phyloP scores from a whole-genome alignment of 345 rosid species.

The Corchorus capsularis region DNA sequence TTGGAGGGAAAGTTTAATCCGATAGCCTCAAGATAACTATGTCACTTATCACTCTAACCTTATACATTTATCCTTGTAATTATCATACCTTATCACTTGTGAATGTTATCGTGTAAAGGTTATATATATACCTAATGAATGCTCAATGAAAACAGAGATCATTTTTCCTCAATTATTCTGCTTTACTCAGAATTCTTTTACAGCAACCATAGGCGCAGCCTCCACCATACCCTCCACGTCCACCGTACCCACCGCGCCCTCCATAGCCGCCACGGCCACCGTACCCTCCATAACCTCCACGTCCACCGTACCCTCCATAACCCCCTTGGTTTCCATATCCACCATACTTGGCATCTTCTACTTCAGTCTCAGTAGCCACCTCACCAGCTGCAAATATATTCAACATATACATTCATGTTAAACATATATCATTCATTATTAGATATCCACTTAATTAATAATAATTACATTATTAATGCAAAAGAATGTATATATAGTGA shows the following conservation, averaged over 20 bases:
- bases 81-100: no score
- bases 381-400: conserved; percentile 11
- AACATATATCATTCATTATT: background rate
- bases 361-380: background rate
- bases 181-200: no score
- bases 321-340: background rate
- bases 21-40: no score
- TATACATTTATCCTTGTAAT: no score
- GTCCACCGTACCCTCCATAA: background rate
- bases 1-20: no score
- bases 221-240: background rate
- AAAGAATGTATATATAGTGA: background rate
- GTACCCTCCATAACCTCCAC: background rate
- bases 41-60: no score
- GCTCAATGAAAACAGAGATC: no score
- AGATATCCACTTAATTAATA: background rate
- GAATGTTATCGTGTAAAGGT: no score
- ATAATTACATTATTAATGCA: background rate
- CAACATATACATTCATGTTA: background rate
- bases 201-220: conserved; percentile 21
- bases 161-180: no score
- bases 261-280: background rate
- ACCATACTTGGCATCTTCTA: conserved; percentile 18
- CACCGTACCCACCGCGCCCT: background rate
- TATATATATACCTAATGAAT: no score